Conservation (phyloP, 2,329 filamentous ascomycete genomes). For the Fusarium pilosicola region DNA sequence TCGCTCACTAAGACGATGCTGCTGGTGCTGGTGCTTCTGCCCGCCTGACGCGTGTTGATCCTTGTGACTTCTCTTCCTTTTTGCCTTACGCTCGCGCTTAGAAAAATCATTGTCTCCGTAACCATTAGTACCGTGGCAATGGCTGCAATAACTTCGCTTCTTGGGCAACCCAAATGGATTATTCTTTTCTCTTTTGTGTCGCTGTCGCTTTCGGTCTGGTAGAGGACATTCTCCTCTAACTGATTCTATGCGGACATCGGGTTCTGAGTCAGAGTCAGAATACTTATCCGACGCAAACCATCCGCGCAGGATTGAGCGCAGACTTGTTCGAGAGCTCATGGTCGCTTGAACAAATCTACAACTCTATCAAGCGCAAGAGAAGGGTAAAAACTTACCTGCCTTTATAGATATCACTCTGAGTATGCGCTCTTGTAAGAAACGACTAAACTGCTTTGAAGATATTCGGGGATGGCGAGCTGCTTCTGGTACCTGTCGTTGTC, state of each 20-base stretch:
- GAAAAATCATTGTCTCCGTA: not conserved
- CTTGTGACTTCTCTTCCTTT: slow-evolving; percentile 13
- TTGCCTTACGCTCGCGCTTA: not conserved
- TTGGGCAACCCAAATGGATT: not conserved
- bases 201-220: not conserved
- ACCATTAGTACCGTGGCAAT: not conserved
- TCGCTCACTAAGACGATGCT: slow-evolving; percentile 1
- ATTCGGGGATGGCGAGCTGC: slow-evolving; percentile 4
- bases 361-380: not conserved
- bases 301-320: slow-evolving; percentile 21
- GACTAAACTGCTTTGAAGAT: not conserved
- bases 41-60: slow-evolving; percentile 17
- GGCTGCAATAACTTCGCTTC: not conserved
- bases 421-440: not conserved
- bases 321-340: slow-evolving; percentile 23
- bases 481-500: not conserved
- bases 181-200: not conserved
- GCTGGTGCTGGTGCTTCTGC: not conserved
- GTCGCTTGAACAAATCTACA: not conserved
- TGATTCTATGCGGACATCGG: slow-evolving; percentile 1
- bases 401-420: not conserved
- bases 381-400: slow-evolving; percentile 1
- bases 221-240: not conserved
- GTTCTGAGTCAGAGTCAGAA: slow-evolving; percentile 23
- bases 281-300: not conserved